These are phyloP conservation scores for Aspergillus sclerotiicarbonarius DNA, from an alignment of 495 filamentous ascomycete genomes.

Conservation along the genomic window DNA sequence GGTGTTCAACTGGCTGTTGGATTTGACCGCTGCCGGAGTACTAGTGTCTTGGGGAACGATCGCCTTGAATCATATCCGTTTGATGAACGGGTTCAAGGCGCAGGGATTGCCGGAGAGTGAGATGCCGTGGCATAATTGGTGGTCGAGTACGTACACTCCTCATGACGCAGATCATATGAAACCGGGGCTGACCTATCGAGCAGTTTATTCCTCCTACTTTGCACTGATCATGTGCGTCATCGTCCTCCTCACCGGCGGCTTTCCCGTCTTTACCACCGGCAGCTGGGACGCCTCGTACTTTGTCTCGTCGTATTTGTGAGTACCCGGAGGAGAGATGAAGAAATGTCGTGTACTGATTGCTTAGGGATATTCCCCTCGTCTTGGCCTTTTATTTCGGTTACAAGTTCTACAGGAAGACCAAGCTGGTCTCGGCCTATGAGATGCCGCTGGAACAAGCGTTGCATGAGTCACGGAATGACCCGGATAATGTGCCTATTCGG, in stretches of 20 bases:
- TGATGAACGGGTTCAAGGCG: conserved; percentile 48
- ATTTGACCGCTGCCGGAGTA: conserved; percentile 53
- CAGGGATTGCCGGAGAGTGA: conserved; percentile 46
- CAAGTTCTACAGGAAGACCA: conserved; percentile 40
- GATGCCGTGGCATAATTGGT: conserved; percentile 51
- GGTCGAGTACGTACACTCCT: conserved; percentile 18
- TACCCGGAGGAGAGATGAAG: no score
- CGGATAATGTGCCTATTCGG: conserved; percentile 31
- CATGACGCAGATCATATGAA: conserved; percentile 4
- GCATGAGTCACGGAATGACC: conserved; percentile 31
- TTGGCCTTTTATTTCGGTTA: conserved; percentile 40
- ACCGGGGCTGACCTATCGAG: conserved; percentile 8
- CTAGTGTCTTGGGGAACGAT: conserved; percentile 57
- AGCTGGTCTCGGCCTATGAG: conserved; percentile 28
- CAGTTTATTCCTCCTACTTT: conserved; percentile 52
- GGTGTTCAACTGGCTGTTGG: conserved; percentile 62
- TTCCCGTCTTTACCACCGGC: conserved; percentile 53
- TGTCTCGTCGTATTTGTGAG: conserved; percentile 39
- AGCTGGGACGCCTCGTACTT: conserved; percentile 35
- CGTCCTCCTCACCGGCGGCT: conserved; percentile 59
- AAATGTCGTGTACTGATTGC: background rate
- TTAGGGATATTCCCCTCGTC: conserved; percentile 45
- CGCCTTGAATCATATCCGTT: conserved; percentile 55
- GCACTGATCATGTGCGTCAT: conserved; percentile 50
- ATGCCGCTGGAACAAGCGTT: conserved; percentile 34